Base-by-base conservation (phyloP, 2,329 filamentous ascomycete genomes). In the Penicillium sclerotigenum region DNA sequence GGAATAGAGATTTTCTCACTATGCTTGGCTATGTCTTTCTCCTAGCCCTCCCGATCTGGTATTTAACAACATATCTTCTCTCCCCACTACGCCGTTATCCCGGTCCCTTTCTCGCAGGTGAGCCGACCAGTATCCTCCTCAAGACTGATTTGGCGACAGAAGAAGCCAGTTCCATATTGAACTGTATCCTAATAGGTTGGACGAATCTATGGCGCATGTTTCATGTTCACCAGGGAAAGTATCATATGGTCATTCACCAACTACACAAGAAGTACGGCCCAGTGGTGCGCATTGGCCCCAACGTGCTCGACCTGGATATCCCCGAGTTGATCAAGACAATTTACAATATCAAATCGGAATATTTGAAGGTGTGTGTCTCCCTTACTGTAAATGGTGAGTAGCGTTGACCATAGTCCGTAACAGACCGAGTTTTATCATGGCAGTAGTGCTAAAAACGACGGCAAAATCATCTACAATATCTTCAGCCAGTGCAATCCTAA, bases 271-370 rank as follows among this genome's bases (percentile, higher is more conserved):
- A 71, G 56, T 72, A 77, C 56, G 76, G 76, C 0, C 73, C 75
- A 0, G 69, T 76, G 10, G 73, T 79, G 3, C 73, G 74, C 8
- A 71, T 77, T n/a, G 74, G 68, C 0, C 77, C 77, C 4, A 75
- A 74, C 37, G 57, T 73, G 2, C 57, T 78, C 2, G 71, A 73
- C 37, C 59, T 78, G 5, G 71, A 76, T 49, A 63, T 69, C 0
- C 75, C 75, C 0, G 69, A 72, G 26, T 53, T 77, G 50, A 67
- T 73, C 56, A 72, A 72, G 47, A 68, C 66, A 1, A 60, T 77
- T 9, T 78, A 76, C 38, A 70, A 60, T 56, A 68, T 67, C 20
- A 66, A 73, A 47, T 67, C 63, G 7, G 67, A 69, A 20, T 63
- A 59, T 48, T n/a, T 57, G n/a, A 55, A 65, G 49, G 59, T 57